Percentiles rank a stretch among this genome's conserved stretches.
Evolutionary conservation across 352 stramenopile genomes (phyloP).

Genomic region (Globisporangium viniferum): DNA sequence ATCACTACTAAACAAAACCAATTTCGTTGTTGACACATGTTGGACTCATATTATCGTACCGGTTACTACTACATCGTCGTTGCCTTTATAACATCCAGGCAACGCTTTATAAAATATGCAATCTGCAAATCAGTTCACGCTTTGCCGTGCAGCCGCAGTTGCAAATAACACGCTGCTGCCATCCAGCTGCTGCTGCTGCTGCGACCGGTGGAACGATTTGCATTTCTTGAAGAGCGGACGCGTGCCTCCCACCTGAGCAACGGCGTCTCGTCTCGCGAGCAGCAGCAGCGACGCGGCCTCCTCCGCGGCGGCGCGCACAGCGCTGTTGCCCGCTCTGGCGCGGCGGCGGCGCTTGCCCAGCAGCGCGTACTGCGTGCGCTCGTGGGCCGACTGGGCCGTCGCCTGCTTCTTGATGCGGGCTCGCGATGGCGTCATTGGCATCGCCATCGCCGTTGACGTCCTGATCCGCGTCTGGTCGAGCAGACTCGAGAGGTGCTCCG

Average conservation of each 20-base stretch:
- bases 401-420: neutral
- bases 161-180: neutral
- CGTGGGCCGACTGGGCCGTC: neutral
- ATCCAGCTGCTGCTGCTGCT: neutral
- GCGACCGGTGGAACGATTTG: conserved; percentile 15
- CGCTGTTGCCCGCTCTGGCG: neutral
- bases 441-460: neutral
- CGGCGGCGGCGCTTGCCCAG: conserved; percentile 15
- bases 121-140: too few species aligned
- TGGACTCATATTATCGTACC: too few species aligned
- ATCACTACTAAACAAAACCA: too few species aligned
- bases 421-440: neutral
- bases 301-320: neutral
- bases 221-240: conserved; percentile 33
- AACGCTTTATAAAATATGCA: too few species aligned
- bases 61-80: too few species aligned
- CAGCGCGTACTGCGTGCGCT: conserved; percentile 3
- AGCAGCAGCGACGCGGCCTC: neutral
- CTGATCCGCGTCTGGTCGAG: conserved; percentile 6
- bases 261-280: neutral
- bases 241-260: conserved; percentile 52
- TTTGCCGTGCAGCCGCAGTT: neutral
- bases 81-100: too few species aligned
- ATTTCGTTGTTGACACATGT: too few species aligned
- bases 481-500: conserved; percentile 13